Conservation (phyloP, 441 rosid species). For the Euphorbia celastroides region DNA sequence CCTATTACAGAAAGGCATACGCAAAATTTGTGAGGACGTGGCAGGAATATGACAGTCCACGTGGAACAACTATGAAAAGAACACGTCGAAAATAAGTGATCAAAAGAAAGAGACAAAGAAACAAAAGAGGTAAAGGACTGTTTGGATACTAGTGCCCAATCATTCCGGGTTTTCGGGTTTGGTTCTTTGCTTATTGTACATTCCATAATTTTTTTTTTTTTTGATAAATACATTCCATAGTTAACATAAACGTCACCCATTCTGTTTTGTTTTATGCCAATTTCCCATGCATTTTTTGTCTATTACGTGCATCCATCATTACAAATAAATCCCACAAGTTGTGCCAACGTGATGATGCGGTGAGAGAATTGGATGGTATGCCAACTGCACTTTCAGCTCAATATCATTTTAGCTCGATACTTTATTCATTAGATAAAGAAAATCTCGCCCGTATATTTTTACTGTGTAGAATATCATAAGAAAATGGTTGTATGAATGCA, state of each 20-base stretch:
- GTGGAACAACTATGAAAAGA: not conserved
- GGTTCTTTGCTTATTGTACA: not conserved
- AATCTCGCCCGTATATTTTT: too few relatives aligned
- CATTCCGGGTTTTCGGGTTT: not conserved
- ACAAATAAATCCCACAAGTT: too few relatives aligned
- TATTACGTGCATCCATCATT: not conserved
- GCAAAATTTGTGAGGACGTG: not conserved
- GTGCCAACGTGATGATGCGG: too few relatives aligned
- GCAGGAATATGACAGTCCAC: not conserved
- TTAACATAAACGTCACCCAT: not conserved
- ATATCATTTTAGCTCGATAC: too few relatives aligned
- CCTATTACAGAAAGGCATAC: too few relatives aligned
- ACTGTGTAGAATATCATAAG: too few relatives aligned
- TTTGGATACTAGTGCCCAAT: not conserved
- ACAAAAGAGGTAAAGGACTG: not conserved
- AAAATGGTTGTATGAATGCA: too few relatives aligned
- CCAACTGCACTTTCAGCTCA: too few relatives aligned
- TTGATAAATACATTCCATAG: not conserved
- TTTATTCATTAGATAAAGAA: too few relatives aligned
- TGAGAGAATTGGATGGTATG: too few relatives aligned
- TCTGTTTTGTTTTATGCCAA: not conserved
- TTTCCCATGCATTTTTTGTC: not conserved
- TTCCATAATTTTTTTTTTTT: not conserved
- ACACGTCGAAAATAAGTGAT: slow-evolving; percentile 23
- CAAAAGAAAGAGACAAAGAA: slow-evolving; percentile 21